Evolutionary conservation across 495 filamentous ascomycete species (phyloP).

Genomic region (Talaromyces wortmannii): DNA sequence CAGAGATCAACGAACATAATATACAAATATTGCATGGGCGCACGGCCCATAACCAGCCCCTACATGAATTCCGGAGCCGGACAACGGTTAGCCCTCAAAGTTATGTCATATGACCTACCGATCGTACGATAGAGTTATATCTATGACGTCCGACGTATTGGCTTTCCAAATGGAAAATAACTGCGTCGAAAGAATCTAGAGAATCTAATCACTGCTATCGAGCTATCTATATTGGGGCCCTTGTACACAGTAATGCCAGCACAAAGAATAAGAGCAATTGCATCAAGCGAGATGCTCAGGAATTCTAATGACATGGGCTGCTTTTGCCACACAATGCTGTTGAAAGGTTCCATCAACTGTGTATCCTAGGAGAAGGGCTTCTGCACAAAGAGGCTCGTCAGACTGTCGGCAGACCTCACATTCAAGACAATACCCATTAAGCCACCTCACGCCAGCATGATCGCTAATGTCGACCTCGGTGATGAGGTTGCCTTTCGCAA

Average conservation of each 20-base stretch:
- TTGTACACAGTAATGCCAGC: constrained; percentile 93
- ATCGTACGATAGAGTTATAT: no score
- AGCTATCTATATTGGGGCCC: no score
- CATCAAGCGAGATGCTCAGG: constrained; percentile 72
- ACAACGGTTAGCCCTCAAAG: no score
- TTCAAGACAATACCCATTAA: constrained; percentile 72
- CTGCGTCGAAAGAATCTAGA: no score
- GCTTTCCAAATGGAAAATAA: no score
- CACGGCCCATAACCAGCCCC: no score
- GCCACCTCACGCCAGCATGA: constrained; percentile 82
- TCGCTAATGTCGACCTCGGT: constrained; percentile 71
- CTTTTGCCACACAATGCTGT: constrained; percentile 84
- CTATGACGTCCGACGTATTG: no score
- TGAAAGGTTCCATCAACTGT: constrained; percentile 92
- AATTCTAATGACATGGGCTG: constrained; percentile 71
- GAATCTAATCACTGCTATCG: no score
- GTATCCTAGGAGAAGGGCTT: constrained; percentile 74
- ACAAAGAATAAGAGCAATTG: constrained; percentile 76
- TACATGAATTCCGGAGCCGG: no score
- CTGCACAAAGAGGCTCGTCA: constrained; percentile 71
- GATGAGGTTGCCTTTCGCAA: constrained; percentile 68
- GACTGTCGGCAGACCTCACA: constrained; percentile 75
- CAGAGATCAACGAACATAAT: no score
- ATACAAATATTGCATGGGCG: no score
- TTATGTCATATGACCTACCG: no score